A percentile compares a stretch with the other conserved stretches of the same genome.
phyloP scores from a whole-genome alignment of 495 filamentous ascomycete genomes.

The Pseudevernia furfuracea region DNA sequence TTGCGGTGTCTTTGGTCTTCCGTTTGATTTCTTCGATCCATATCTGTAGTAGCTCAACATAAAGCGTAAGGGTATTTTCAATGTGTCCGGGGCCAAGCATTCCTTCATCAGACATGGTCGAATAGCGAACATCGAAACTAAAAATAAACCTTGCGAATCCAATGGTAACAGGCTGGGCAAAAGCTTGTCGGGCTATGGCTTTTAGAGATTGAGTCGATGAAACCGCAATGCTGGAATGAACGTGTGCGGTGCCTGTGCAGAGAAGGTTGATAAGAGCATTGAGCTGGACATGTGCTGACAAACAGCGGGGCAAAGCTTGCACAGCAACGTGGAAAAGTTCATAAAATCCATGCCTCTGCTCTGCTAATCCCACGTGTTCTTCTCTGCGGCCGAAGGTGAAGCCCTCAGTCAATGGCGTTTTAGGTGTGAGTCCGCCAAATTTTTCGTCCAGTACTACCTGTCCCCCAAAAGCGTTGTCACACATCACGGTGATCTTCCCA shows the following conservation, averaged over 20 bases:
- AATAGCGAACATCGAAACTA: conserved; percentile 92
- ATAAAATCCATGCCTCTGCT: conserved; percentile 91
- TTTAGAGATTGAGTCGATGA: conserved; percentile 91
- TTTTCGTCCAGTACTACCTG: conserved; percentile 94
- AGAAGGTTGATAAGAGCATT: conserved; percentile 91
- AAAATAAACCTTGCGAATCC: conserved; percentile 96
- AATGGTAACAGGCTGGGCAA: conserved; percentile 93
- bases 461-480: conserved; percentile 92
- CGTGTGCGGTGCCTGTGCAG: conserved; percentile 93
- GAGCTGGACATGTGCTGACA: conserved; percentile 84
- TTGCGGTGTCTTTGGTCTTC: conserved; percentile 66
- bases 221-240: conserved; percentile 82
- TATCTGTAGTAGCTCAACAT: conserved; percentile 87
- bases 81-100: conserved; percentile 94
- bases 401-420: conserved; percentile 87
- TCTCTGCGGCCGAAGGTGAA: conserved; percentile 84
- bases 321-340: conserved; percentile 93
- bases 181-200: conserved; percentile 85
- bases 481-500: conserved; percentile 89
- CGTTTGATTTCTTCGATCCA: conserved; percentile 95
- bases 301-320: conserved; percentile 84
- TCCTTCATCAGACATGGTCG: conserved; percentile 95
- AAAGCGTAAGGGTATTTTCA: conserved; percentile 84
- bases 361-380: conserved; percentile 61
- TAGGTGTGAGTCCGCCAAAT: conserved; percentile 74